These are phyloP conservation scores for Paramecium primaurelia DNA, from an alignment of 73 alveolate species.

Conservation along the genomic window DNA sequence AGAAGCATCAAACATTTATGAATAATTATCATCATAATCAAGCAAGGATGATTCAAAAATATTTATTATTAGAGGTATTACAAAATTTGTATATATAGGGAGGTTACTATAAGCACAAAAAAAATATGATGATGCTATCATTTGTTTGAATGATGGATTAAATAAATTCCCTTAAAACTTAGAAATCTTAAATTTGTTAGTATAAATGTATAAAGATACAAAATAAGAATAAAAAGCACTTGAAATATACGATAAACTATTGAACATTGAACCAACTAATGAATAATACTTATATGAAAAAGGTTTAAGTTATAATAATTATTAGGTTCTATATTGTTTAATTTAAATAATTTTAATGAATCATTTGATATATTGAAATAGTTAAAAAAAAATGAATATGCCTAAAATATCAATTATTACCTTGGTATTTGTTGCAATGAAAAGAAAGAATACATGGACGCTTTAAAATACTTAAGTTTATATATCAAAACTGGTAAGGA, in stretches of 20 bases:
- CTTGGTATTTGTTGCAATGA: not conserved
- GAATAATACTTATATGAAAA: not conserved
- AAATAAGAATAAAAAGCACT: not conserved
- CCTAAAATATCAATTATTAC: not conserved
- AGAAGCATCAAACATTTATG: not conserved
- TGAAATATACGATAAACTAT: not conserved
- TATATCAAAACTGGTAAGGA: not conserved
- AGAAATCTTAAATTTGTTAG: not conserved
- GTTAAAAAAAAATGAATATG: not conserved
- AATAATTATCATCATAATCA: not conserved
- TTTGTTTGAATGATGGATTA: not conserved
- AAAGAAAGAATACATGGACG: not conserved
- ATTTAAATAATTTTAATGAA: not conserved
- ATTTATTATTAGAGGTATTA: not conserved
- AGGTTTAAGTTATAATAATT: not conserved
- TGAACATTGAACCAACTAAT: not conserved
- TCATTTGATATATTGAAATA: not conserved
- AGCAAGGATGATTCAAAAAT: not conserved
- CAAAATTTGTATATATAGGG: not conserved
- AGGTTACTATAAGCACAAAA: not conserved
- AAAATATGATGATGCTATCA: not conserved
- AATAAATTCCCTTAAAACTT: not conserved
- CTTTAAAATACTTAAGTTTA: not conserved
- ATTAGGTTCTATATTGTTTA: not conserved
- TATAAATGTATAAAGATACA: not conserved